Conservation (phyloP, 176 grass and related monocot species). For the Rhynchospora tenuis region DNA sequence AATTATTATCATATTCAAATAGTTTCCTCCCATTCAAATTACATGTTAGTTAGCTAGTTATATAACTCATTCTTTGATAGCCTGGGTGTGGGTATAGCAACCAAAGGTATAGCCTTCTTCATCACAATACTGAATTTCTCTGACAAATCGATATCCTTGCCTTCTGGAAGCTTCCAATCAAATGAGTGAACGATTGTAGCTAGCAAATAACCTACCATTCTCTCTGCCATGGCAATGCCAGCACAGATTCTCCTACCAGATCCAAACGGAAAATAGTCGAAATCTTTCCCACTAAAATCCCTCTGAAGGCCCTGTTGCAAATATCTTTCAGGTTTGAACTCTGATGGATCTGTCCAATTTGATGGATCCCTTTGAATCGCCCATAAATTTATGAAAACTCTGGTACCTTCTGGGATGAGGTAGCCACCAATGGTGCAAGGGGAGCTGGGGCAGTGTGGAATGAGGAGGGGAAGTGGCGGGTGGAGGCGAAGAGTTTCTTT, state of each 20-base stretch:
- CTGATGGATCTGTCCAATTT: slow-evolving; percentile 30
- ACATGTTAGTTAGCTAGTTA: background rate
- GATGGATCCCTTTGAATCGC: slow-evolving; percentile 31
- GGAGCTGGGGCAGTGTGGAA: slow-evolving; percentile 39
- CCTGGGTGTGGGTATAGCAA: slow-evolving; percentile 33
- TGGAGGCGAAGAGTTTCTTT: slow-evolving; percentile 48
- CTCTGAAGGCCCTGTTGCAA: background rate
- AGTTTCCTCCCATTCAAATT: too few relatives aligned
- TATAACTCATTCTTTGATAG: slow-evolving; percentile 26
- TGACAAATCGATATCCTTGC: slow-evolving; percentile 7
- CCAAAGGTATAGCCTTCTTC: slow-evolving; percentile 36
- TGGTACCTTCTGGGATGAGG: slow-evolving; percentile 25
- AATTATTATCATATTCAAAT: too few relatives aligned
- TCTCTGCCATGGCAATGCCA: slow-evolving; percentile 40
- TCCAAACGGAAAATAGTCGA: slow-evolving; percentile 42
- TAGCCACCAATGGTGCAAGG: slow-evolving; percentile 24
- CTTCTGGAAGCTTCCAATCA: slow-evolving; percentile 40
- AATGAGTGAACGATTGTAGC: slow-evolving; percentile 47
- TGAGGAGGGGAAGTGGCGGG: slow-evolving; percentile 30
- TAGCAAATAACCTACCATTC: slow-evolving; percentile 25
- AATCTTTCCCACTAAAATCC: slow-evolving; percentile 41
- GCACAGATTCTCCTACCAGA: slow-evolving; percentile 44
- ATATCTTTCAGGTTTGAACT: slow-evolving; percentile 46
- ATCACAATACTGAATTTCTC: slow-evolving; percentile 52
- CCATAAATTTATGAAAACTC: slow-evolving; percentile 42